Percentiles rank a stretch among this genome's conserved stretches.
These are phyloP conservation scores for Stenocarpella maydis DNA, from an alignment of 2,329 filamentous ascomycete species.

Conservation along the genomic window DNA sequence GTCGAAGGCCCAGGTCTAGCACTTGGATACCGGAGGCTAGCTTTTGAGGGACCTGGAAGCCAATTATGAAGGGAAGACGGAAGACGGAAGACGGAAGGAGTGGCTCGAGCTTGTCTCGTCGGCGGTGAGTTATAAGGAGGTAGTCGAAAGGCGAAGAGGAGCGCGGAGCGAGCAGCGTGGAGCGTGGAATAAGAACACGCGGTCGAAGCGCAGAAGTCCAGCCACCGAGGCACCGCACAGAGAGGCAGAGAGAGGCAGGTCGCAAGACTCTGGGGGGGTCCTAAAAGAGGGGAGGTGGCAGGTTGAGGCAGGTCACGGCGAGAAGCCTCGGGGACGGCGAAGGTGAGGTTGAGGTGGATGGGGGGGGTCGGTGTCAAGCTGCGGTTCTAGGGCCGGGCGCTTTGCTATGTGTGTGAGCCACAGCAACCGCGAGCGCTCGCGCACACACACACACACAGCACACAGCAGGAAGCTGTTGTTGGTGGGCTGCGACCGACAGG, in stretches of 20 bases:
- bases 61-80: background rate
- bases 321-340: constrained; percentile 14
- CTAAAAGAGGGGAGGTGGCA: constrained; percentile 22
- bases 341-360: constrained; percentile 11
- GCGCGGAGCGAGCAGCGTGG: background rate
- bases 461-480: constrained; percentile 4
- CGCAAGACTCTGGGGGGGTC: constrained; percentile 5
- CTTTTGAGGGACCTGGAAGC: constrained; percentile 6
- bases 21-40: background rate
- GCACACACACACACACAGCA: background rate
- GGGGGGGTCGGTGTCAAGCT: constrained; percentile 3
- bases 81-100: constrained; percentile 31
- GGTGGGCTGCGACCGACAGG: constrained; percentile 26
- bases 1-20: background rate
- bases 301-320: constrained; percentile 12
- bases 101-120: constrained; percentile 35
- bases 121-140: constrained; percentile 1
- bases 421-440: background rate
- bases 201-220: constrained; percentile 22
- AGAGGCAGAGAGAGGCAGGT: constrained; percentile 22
- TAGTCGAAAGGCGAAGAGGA: background rate
- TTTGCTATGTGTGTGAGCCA: constrained; percentile 5
- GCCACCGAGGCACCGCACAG: constrained; percentile 9
- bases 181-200: constrained; percentile 19
- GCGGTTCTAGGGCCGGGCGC: background rate